Conservation (phyloP, 2,329 filamentous ascomycete genomes). For the Penicillium capsulatum region DNA sequence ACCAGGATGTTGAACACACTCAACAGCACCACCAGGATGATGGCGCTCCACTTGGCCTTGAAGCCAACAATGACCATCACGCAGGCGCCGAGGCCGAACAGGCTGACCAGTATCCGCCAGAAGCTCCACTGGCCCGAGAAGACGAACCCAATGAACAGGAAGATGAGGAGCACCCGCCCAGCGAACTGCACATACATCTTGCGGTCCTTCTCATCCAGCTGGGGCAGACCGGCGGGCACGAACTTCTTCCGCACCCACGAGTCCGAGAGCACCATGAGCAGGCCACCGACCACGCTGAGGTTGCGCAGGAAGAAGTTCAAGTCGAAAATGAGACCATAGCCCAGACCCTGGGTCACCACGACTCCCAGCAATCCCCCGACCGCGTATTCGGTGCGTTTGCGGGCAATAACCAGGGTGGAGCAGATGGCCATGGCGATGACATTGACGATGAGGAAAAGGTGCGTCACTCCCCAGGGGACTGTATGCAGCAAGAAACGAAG, state of each 20-base stretch:
- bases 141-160: constrained; percentile 94
- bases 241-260: constrained; percentile 98
- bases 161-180: constrained; percentile 90
- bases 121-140: constrained; percentile 91
- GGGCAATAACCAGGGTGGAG: constrained; percentile 80
- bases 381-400: constrained; percentile 89
- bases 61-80: constrained; percentile 99
- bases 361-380: constrained; percentile 86
- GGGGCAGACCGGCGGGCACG: constrained; percentile 87
- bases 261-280: constrained; percentile 97
- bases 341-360: constrained; percentile 87
- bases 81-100: constrained; percentile 83
- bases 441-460: constrained; percentile 87
- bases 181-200: constrained; percentile 99
- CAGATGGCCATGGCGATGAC: constrained; percentile 81
- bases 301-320: constrained; percentile 99
- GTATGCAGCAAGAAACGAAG: constrained; percentile 8
- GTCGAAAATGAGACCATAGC: constrained; percentile 97
- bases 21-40: constrained; percentile 88
- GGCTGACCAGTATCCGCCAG: constrained; percentile 77
- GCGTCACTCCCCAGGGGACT: constrained; percentile 87
- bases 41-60: constrained; percentile 98
- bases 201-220: constrained; percentile 96
- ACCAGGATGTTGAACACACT: constrained; percentile 96
- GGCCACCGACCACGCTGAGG: constrained; percentile 90